Percentiles rank a stretch among this genome's conserved stretches.
Conservation (phyloP, 202 grass and related monocot species). For the Schoenoplectus tabernaemontani region DNA sequence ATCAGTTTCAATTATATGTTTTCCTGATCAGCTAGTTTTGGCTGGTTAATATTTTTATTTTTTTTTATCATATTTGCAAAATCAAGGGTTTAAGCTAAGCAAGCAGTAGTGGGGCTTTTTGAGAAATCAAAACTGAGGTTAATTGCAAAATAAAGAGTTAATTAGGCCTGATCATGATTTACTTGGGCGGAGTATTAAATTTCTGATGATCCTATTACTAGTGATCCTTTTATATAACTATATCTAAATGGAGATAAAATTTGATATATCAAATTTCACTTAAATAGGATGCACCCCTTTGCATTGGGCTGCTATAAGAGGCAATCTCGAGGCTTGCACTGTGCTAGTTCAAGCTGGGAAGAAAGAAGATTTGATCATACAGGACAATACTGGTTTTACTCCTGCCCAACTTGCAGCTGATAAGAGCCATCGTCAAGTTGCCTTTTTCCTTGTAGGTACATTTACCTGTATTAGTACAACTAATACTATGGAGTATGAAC, state of each 20-base stretch:
- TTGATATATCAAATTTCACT: constrained; percentile 26
- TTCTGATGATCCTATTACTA: not conserved
- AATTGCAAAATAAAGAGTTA: constrained; percentile 1
- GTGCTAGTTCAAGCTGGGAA: constrained; percentile 95
- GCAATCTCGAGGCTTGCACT: constrained; percentile 85
- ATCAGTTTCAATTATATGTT: not conserved
- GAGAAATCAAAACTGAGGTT: not conserved
- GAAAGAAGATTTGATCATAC: constrained; percentile 81
- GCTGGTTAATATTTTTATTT: not conserved
- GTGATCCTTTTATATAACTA: not conserved
- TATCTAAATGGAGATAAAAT: not conserved
- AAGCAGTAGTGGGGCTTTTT: not conserved
- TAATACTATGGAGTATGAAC: not conserved
- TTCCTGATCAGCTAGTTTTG: constrained; percentile 13
- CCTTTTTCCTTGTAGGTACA: constrained; percentile 95
- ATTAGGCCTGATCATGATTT: not conserved
- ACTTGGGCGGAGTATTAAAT: not conserved
- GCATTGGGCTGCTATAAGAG: constrained; percentile 98
- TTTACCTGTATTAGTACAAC: not conserved
- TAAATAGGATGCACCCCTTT: constrained; percentile 90
- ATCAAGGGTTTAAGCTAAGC: not conserved
- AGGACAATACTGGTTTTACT: constrained; percentile 95
- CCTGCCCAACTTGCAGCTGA: constrained; percentile 85
- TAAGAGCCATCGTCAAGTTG: constrained; percentile 87
- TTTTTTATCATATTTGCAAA: constrained; percentile 13